Percentiles rank a stretch among this genome's conserved stretches.
These are phyloP conservation scores for Adiantum capillusveneris DNA, from an alignment of 75 land plant species.

Conservation along the genomic window DNA sequence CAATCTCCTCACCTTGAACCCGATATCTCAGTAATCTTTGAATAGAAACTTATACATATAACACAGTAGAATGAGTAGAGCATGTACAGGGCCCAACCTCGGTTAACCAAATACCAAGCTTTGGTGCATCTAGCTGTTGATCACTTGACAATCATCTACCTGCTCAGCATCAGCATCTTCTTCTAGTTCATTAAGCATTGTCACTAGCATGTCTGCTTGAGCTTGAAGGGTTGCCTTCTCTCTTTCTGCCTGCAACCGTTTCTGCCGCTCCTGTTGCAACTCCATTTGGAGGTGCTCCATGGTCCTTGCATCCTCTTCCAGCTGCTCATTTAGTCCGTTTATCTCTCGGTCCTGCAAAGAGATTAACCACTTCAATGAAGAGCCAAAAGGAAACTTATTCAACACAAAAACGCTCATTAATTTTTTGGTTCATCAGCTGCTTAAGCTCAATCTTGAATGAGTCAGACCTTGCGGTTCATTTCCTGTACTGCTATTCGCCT, in stretches of 20 bases:
- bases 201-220: constrained; percentile 73
- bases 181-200: constrained; percentile 68
- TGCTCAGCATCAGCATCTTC: constrained; percentile 17
- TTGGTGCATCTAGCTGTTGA: no score
- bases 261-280: constrained; percentile 64
- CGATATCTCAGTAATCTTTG: no score
- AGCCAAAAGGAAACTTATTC: no score
- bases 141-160: neutral
- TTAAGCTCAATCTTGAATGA: neutral
- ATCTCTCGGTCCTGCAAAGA: constrained; percentile 76
- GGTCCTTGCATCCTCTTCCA: constrained; percentile 69
- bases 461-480: constrained; percentile 83
- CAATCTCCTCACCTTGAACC: no score
- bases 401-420: no score
- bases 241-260: constrained; percentile 52
- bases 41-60: no score
- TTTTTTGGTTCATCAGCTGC: no score
- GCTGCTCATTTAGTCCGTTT: constrained; percentile 74
- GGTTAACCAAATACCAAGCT: no score
- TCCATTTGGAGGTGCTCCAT: constrained; percentile 76
- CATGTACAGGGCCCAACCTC: no score
- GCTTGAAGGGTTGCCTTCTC: constrained; percentile 68
- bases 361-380: no score
- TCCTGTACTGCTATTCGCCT: constrained; percentile 90
- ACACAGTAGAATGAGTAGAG: no score